Evolutionary conservation across 768 basidiomycete genomes (phyloP).

Genomic region (Mycena crocata): DNA sequence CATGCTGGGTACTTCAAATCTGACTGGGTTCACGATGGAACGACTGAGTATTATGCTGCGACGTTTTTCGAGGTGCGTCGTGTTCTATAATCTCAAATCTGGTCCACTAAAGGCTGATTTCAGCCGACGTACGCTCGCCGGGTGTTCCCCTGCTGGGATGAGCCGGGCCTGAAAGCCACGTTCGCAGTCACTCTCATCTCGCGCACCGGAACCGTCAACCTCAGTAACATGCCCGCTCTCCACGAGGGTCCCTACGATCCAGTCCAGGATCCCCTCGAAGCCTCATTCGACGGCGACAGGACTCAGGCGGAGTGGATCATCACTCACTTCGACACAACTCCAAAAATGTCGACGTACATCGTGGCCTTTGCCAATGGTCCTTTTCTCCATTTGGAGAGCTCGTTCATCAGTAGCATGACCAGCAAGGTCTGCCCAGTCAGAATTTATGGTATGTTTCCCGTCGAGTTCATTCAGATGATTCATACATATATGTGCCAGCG

Average conservation of each 20-base stretch:
- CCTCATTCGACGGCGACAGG: conserved; percentile 42
- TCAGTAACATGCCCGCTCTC: conserved; percentile 72
- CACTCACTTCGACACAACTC: conserved; percentile 69
- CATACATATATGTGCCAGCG: conserved; percentile 48
- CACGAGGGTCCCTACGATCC: conserved; percentile 50
- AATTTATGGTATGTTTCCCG: conserved; percentile 59
- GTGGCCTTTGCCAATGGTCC: conserved; percentile 72
- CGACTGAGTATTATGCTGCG: conserved; percentile 59
- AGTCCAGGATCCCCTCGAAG: conserved; percentile 22
- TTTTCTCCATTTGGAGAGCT: conserved; percentile 65
- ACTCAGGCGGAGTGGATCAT: conserved; percentile 59
- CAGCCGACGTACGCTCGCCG: conserved; percentile 73
- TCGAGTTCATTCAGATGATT: neutral
- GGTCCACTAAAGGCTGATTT: neutral
- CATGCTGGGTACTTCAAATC: conserved; percentile 58
- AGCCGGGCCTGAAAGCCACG: conserved; percentile 76
- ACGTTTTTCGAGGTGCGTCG: conserved; percentile 71
- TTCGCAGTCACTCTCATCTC: conserved; percentile 69
- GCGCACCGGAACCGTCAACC: conserved; percentile 62
- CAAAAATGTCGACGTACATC: conserved; percentile 75
- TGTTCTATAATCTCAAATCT: neutral
- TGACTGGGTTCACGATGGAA: conserved; percentile 54
- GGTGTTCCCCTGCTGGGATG: conserved; percentile 77
- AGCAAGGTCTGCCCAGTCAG: conserved; percentile 72
- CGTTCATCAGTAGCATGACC: conserved; percentile 69